phyloP scores from a whole-genome alignment of 331 rosid species.

The Phaseolus coccineus region DNA sequence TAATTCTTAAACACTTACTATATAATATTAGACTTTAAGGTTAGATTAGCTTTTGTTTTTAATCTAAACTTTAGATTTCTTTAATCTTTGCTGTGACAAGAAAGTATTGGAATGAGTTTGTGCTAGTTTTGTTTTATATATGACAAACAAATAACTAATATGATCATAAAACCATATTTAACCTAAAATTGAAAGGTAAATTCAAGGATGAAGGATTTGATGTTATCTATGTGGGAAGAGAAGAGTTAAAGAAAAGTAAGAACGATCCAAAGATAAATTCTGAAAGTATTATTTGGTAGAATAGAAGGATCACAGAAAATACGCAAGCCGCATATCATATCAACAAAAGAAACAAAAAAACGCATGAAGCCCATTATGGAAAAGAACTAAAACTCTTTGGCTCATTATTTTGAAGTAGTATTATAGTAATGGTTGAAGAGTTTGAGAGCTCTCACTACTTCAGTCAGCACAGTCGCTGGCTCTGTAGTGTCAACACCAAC shows the following conservation, averaged over 20 bases:
- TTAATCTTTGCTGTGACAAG: too few relatives aligned
- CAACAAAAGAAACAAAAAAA: conserved; percentile 1
- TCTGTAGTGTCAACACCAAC: conserved; percentile 51
- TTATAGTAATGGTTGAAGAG: conserved; percentile 12
- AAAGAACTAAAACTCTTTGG: conserved; percentile 20
- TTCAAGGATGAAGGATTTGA: background rate
- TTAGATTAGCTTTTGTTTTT: too few relatives aligned
- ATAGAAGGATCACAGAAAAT: background rate
- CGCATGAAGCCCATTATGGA: background rate
- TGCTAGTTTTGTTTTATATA: too few relatives aligned
- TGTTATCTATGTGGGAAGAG: background rate
- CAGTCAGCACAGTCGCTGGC: conserved; percentile 47
- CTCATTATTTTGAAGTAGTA: background rate
- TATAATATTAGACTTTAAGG: too few relatives aligned
- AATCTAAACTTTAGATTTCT: too few relatives aligned
- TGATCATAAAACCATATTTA: too few relatives aligned
- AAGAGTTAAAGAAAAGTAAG: background rate
- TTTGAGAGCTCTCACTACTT: conserved; percentile 56
- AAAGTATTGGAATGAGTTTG: too few relatives aligned
- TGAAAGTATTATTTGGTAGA: background rate
- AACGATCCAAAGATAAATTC: background rate
- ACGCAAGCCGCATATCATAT: conserved; percentile 2
- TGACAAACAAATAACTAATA: too few relatives aligned
- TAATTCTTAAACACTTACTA: background rate
- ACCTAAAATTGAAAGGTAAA: background rate